Conservation (phyloP, 2,329 filamentous ascomycete genomes). For the Elsinoe batatas region DNA sequence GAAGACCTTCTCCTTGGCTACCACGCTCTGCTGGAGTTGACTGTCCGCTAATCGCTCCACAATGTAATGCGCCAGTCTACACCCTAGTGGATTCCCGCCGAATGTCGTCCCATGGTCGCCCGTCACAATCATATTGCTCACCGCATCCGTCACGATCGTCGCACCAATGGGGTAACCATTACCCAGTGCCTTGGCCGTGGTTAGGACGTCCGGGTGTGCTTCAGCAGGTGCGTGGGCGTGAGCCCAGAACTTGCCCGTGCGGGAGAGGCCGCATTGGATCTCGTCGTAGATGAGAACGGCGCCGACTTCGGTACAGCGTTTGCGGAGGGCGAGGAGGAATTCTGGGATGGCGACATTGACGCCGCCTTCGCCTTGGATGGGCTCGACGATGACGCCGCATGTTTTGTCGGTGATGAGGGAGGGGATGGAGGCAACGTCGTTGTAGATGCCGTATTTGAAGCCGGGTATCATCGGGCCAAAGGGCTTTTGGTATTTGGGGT, state of each 20-base stretch:
- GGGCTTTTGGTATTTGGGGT: constrained; percentile 93
- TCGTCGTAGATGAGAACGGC: constrained; percentile 91
- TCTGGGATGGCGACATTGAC: constrained; percentile 74
- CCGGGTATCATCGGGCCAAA: constrained; percentile 94
- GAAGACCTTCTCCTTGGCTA: constrained; percentile 55
- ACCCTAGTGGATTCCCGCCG: constrained; percentile 81
- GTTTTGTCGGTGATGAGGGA: constrained; percentile 73
- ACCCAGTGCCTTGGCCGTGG: constrained; percentile 88
- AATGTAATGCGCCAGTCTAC: constrained; percentile 75
- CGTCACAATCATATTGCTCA: constrained; percentile 58
- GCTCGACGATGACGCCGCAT: constrained; percentile 91
- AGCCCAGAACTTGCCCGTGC: constrained; percentile 86
- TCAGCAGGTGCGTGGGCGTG: constrained; percentile 63
- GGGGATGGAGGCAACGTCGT: constrained; percentile 64
- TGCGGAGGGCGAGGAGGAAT: constrained; percentile 75
- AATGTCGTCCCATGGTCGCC: constrained; percentile 94
- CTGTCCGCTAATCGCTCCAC: constrained; percentile 65
- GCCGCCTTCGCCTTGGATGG: constrained; percentile 94
- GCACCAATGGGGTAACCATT: constrained; percentile 96
- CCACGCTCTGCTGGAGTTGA: constrained; percentile 58
- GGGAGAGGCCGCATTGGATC: constrained; percentile 86
- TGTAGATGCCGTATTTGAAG: constrained; percentile 77
- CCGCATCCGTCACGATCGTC: constrained; percentile 55
- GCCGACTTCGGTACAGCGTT: constrained; percentile 74
- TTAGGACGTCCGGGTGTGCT: constrained; percentile 88